Base-by-base conservation (phyloP, 129 eudicot species). In the Centaurea solstitialis region DNA sequence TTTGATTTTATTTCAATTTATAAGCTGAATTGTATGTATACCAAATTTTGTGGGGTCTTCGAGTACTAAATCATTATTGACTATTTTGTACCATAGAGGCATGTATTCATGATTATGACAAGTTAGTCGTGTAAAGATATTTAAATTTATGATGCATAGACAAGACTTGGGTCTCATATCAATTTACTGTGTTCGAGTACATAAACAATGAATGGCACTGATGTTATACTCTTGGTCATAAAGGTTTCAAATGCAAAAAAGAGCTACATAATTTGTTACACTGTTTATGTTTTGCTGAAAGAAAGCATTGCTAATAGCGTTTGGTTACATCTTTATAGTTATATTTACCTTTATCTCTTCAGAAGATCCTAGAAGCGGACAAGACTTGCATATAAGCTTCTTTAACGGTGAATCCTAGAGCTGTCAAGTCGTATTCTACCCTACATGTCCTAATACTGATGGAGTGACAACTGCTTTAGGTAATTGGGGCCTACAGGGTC, bases 61-160 rank as follows among this genome's bases (percentile, higher is more conserved):
- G 5, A 77, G 30, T 68, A 77, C 43, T 23, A 77, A 9, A 15
- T 24, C 45, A 77, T 67, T 41, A 67, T 77, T 40, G 65, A 67
- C 66, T 77, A 41, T 77, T 43, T 40, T 66, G 81, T 77, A 40
- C 33, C 22, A 45, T 11, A 4, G 9, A 12, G 9, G 26, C 47
- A 26, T 26, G 47, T 41, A 77, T 77, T 77, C 67, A 77, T 77
- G 66, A 68, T 40, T 67, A 26, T 43, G 74, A 66, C 33, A 67
- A 77, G 68, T 67, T 47, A 77, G 73, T 43, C 67, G 43, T 68
- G 28, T 68, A 41, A 41, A 1, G 69, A 37, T 23, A 17, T 22
- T 38, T 43, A 39, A 77, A 40, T 8, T 70, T 80, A 64, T 73
- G 18, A 43, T 28, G 7, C 3, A 9, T 73, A 41, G 15, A 43